Conservation (phyloP, 371 early-diverging fungal genomes). For the Nematocida sp. region DNA sequence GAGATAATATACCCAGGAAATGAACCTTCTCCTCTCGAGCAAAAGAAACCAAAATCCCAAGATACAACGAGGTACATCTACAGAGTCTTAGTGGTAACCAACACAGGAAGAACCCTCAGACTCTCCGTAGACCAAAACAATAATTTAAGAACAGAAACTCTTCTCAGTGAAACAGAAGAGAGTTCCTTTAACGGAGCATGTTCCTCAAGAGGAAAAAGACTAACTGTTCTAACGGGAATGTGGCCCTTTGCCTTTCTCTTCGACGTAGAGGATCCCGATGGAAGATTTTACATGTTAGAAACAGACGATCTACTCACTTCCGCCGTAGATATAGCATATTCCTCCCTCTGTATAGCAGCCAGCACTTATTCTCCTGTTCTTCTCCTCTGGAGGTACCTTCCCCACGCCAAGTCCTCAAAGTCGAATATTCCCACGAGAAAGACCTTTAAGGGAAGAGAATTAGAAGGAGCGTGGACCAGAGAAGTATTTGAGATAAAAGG, state of each 20-base stretch:
- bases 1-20: conserved; percentile 56
- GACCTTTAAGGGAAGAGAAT: conserved; percentile 45
- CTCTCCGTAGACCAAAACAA: conserved; percentile 22
- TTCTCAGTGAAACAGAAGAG: conserved; percentile 43
- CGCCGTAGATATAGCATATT: conserved; percentile 61
- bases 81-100: conserved; percentile 53
- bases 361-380: conserved; percentile 50
- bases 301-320: conserved; percentile 56
- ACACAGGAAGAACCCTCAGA: conserved; percentile 50
- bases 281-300: conserved; percentile 62
- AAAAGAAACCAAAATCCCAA: conserved; percentile 3
- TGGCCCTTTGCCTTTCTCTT: conserved; percentile 64
- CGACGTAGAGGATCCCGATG: conserved; percentile 52
- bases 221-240: conserved; percentile 60
- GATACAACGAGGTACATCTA: neutral
- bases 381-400: conserved; percentile 34
- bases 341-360: conserved; percentile 57
- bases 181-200: conserved; percentile 61
- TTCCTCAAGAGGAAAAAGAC: conserved; percentile 64
- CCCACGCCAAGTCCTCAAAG: conserved; percentile 19
- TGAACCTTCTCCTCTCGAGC: conserved; percentile 44
- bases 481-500: conserved; percentile 19
- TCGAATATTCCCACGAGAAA: conserved; percentile 43
- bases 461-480: conserved; percentile 48
- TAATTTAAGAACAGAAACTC: conserved; percentile 32